These are phyloP conservation scores for Metschnikowia cerradonensis DNA, from an alignment of 805 yeast genomes.

Conservation along the genomic window DNA sequence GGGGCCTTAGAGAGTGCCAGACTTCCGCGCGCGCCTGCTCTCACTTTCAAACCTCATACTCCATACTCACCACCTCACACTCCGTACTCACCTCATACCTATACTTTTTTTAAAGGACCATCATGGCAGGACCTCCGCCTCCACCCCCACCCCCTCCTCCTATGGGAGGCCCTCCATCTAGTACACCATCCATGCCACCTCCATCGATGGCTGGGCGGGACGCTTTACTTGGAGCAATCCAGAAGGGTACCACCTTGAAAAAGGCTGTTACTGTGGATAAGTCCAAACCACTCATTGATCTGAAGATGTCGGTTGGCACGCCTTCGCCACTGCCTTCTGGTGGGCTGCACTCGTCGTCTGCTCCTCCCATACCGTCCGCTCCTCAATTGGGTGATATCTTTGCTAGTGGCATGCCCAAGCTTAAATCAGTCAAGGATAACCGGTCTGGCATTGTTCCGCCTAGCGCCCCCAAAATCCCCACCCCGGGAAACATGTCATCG, in stretches of 20 bases:
- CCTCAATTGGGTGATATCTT: conserved; percentile 64
- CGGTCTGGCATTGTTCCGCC: conserved; percentile 33
- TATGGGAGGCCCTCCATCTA: conserved; percentile 21
- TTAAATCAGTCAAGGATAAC: conserved; percentile 41
- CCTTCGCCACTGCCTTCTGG: conserved; percentile 16
- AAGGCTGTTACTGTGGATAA: conserved; percentile 44
- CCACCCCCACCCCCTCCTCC: conserved; percentile 24
- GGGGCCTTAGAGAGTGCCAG: too few relatives aligned
- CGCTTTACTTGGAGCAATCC: conserved; percentile 72
- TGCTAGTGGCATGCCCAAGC: conserved; percentile 78
- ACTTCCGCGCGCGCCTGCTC: neutral
- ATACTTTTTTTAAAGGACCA: neutral
- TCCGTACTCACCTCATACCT: neutral
- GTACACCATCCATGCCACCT: conserved; percentile 21
- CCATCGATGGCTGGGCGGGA: conserved; percentile 29
- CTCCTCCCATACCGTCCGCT: conserved; percentile 23
- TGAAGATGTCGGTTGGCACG: conserved; percentile 6
- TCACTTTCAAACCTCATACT: neutral
- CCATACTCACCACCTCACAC: neutral
- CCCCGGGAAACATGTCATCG: neutral
- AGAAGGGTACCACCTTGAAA: conserved; percentile 48
- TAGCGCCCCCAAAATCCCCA: conserved; percentile 39
- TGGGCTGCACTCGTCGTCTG: conserved; percentile 11
- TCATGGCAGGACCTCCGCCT: conserved; percentile 46
- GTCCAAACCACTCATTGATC: conserved; percentile 56